Evolutionary conservation across 1,284 basidiomycete genomes (phyloP).

Genomic region (Uromyces viciae-fabae): DNA sequence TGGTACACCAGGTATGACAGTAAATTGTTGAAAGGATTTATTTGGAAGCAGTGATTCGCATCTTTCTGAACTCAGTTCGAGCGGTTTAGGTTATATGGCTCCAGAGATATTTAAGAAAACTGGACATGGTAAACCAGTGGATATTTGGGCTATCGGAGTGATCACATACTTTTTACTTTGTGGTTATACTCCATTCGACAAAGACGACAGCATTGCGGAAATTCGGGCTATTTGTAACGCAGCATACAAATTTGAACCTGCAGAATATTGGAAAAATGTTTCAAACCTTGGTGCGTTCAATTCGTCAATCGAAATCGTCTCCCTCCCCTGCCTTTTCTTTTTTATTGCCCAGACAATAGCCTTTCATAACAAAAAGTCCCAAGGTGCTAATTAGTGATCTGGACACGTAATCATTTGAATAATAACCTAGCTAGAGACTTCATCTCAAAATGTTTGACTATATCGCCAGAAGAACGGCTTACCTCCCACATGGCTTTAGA

Average conservation of each 20-base stretch:
- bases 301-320: not conserved
- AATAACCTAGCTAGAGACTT: slow-evolving; percentile 70
- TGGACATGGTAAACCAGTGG: slow-evolving; percentile 92
- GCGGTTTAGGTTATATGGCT: slow-evolving; percentile 72
- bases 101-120: slow-evolving; percentile 96
- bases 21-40: not conserved
- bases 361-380: no score
- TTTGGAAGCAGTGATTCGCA: not conserved
- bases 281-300: slow-evolving; percentile 53
- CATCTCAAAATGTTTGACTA: slow-evolving; percentile 73
- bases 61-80: slow-evolving; percentile 2
- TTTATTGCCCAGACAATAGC: no score
- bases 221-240: slow-evolving; percentile 80
- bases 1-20: slow-evolving; percentile 73
- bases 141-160: slow-evolving; percentile 62
- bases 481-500: slow-evolving; percentile 69
- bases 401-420: no score
- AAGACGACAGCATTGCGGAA: slow-evolving; percentile 66
- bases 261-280: slow-evolving; percentile 52
- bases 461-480: slow-evolving; percentile 72
- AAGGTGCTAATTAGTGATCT: no score
- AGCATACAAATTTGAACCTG: slow-evolving; percentile 84
- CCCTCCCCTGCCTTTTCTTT: not conserved
- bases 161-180: slow-evolving; percentile 46
- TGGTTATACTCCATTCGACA: slow-evolving; percentile 74